Evolutionary conservation across 169 alveolate genomes (phyloP), one percentile per base, ranked within the genome.

Genomic region (Plasmodium chabaudi): DNA sequence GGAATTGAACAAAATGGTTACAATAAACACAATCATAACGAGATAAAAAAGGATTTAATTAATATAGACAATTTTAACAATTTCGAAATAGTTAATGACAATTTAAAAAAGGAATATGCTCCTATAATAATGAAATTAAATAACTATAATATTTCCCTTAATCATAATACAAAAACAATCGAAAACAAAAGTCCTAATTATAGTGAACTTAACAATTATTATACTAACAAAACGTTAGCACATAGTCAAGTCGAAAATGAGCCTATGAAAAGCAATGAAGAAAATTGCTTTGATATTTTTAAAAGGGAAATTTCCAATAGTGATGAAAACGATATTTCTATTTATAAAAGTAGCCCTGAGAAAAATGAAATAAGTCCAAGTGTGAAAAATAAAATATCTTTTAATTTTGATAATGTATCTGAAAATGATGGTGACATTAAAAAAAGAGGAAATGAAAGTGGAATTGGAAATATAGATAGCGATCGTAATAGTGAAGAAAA

Each of bases 231-330:
- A 34, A 34, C 3, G 17, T 19, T 19, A 15, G 4, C 19, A 9
- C 15, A 46, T 10, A 61, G 9, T 39, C 25, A 23, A 9, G 5
- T 2, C 15, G 42, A 44, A n/a, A 15, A 46, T 67, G 60, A 46
- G 1, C 7, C 5, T 44, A 19, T n/a, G 59, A 44, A 67, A 67
- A 12, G 74, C 2, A 67, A 44, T 15, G 59, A 67, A 67, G 59
- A 39, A 46, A 42, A 21, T n/a, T 17, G 42, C 15, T 67, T 67
- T 4, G 44, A 15, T 67, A 17, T 17, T 59, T n/a, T 44, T 67
- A 46, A 67, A 46, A 67, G 23, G 4, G 47, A 25, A 9, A 15
- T 19, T 44, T 17, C 6, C 23, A 46, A 6, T 15, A 0, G 17
- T 19, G 19, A 46, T 42, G 46, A 65, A 65, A 65, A 65, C 15